Evolutionary conservation across 1,139 yeast genomes (phyloP).

Genomic region (Yamadazyma songkhlaensis): DNA sequence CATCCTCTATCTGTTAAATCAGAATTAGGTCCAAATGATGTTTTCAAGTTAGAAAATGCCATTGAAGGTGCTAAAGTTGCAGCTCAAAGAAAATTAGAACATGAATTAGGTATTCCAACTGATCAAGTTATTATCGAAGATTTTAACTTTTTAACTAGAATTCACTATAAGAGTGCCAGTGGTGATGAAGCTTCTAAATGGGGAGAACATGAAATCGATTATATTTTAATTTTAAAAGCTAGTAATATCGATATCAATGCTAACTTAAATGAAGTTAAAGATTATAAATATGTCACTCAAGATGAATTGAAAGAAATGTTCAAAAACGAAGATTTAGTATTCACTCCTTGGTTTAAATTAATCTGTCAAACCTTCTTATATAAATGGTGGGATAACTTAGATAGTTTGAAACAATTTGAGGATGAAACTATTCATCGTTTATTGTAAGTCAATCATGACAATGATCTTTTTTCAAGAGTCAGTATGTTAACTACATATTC

Average conservation of each 20-base stretch:
- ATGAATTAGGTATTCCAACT: constrained; percentile 83
- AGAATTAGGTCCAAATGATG: constrained; percentile 60
- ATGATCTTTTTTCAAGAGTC: too few relatives aligned
- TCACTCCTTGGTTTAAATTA: constrained; percentile 98
- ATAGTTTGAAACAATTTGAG: constrained; percentile 47
- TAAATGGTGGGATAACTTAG: constrained; percentile 88
- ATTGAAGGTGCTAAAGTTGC: constrained; percentile 81
- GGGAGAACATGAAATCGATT: constrained; percentile 99
- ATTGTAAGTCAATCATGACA: too few relatives aligned
- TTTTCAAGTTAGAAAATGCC: constrained; percentile 43
- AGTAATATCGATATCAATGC: constrained; percentile 52
- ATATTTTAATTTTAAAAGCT: constrained; percentile 75
- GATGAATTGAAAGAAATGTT: constrained; percentile 75
- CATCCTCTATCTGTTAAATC: constrained; percentile 86
- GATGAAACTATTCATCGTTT: constrained; percentile 47
- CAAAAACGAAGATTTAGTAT: constrained; percentile 55
- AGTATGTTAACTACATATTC: neutral
- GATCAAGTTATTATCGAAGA: constrained; percentile 60
- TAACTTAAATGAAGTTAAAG: constrained; percentile 83
- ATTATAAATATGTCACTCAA: constrained; percentile 68
- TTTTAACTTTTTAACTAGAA: constrained; percentile 85
- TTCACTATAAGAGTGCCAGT: constrained; percentile 83
- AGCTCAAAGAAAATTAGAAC: constrained; percentile 87
- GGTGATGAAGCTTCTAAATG: constrained; percentile 65
- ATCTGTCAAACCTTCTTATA: constrained; percentile 89